Percentiles rank a stretch among this genome's conserved stretches.
These are phyloP conservation scores for Termitomyces sp. DNA, from an alignment of 768 basidiomycete species.

Conservation along the genomic window DNA sequence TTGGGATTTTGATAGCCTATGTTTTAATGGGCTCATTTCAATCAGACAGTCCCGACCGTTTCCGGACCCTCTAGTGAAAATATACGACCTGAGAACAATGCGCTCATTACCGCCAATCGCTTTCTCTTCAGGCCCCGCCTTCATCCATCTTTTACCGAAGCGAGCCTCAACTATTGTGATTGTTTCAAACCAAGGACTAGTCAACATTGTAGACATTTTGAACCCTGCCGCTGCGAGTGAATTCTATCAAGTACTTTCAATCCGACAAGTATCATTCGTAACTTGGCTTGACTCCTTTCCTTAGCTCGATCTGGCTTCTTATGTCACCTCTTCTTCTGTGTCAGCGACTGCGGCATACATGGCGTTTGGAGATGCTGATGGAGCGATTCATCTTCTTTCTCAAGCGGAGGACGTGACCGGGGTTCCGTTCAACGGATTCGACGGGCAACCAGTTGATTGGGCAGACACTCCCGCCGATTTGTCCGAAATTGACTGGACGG, in stretches of 20 bases:
- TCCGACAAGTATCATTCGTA: neutral
- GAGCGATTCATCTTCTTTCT: slow-evolving; percentile 76
- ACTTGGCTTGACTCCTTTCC: slow-evolving; percentile 4
- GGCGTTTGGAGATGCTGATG: slow-evolving; percentile 88
- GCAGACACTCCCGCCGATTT: slow-evolving; percentile 67
- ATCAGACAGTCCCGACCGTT: slow-evolving; percentile 81
- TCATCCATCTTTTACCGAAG: slow-evolving; percentile 77
- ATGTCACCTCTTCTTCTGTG: slow-evolving; percentile 74
- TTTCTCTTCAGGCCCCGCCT: slow-evolving; percentile 83
- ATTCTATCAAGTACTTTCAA: slow-evolving; percentile 68
- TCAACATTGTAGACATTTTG: slow-evolving; percentile 81
- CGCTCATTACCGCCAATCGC: slow-evolving; percentile 80
- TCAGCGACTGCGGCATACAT: slow-evolving; percentile 89
- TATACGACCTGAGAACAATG: slow-evolving; percentile 87
- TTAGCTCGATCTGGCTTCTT: slow-evolving; percentile 70
- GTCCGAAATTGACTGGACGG: slow-evolving; percentile 76
- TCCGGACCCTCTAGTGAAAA: slow-evolving; percentile 89
- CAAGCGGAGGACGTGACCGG: slow-evolving; percentile 60
- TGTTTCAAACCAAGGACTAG: slow-evolving; percentile 75
- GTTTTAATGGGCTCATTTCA: neutral
- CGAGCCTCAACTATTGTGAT: slow-evolving; percentile 71
- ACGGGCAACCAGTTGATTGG: slow-evolving; percentile 84
- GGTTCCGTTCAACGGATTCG: slow-evolving; percentile 84
- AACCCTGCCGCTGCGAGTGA: slow-evolving; percentile 64
- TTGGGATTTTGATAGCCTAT: slow-evolving; percentile 21